Conservation (phyloP, 345 rosid species). For the Eucalyptus erythrocorys region DNA sequence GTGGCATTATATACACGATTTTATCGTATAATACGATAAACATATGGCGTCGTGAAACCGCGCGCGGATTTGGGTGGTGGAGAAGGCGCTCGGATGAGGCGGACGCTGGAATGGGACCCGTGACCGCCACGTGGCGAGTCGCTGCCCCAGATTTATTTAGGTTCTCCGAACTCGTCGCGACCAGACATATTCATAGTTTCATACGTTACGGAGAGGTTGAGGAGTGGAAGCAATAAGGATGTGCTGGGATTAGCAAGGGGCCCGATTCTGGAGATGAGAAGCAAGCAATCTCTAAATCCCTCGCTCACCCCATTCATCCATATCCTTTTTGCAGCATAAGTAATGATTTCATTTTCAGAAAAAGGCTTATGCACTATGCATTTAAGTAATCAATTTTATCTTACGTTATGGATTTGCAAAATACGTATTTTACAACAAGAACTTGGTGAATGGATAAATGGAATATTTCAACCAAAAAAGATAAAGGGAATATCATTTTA, state of each 20-base stretch:
- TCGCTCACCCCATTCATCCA: neutral
- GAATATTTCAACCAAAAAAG: neutral
- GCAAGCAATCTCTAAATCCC: neutral
- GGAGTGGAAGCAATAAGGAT: neutral
- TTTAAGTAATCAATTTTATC: neutral
- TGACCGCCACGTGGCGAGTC: neutral
- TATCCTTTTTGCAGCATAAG: neutral
- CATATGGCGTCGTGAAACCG: neutral
- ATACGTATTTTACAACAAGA: neutral
- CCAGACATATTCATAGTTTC: neutral
- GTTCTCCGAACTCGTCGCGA: neutral
- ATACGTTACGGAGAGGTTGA: neutral
- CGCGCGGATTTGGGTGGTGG: neutral
- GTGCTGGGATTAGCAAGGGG: neutral
- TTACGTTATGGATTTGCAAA: neutral
- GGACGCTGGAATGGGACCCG: neutral
- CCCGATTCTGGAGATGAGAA: neutral
- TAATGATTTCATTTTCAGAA: neutral
- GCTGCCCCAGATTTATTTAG: neutral
- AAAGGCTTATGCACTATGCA: neutral
- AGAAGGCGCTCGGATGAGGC: neutral
- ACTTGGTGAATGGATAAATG: neutral
- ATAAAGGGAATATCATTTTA: neutral
- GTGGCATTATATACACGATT: neutral
- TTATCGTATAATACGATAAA: neutral